Conservation (phyloP, 371 early-diverging fungal species). For the Mucor velutinosus region DNA sequence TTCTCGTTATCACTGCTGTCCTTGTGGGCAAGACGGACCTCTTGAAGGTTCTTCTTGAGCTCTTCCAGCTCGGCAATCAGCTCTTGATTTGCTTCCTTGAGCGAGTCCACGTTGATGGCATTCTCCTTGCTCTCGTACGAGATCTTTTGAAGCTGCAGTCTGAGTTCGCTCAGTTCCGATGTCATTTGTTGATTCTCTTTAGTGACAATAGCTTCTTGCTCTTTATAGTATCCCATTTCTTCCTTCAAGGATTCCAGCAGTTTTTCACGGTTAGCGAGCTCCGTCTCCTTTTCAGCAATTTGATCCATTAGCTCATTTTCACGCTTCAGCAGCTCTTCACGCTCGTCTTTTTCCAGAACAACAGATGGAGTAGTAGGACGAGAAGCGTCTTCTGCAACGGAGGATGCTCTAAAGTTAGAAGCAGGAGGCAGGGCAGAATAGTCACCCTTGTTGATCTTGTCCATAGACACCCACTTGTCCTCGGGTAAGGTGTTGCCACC, state of each 20-base stretch:
- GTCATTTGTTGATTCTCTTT: slow-evolving; percentile 74
- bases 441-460: slow-evolving; percentile 60
- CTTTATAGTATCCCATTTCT: slow-evolving; percentile 68
- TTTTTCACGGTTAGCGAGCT: slow-evolving; percentile 60
- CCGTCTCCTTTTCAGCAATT: slow-evolving; percentile 84
- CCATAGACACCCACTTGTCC: slow-evolving; percentile 76
- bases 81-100: slow-evolving; percentile 84
- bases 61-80: slow-evolving; percentile 69
- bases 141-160: slow-evolving; percentile 83
- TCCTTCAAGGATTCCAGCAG: slow-evolving; percentile 63
- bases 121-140: slow-evolving; percentile 87
- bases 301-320: slow-evolving; percentile 94
- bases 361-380: slow-evolving; percentile 81
- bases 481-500: slow-evolving; percentile 75
- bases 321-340: slow-evolving; percentile 90
- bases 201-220: slow-evolving; percentile 51
- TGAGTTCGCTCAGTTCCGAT: slow-evolving; percentile 69
- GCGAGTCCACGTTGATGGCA: slow-evolving; percentile 77
- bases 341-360: slow-evolving; percentile 83
- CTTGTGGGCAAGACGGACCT: slow-evolving; percentile 53
- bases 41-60: slow-evolving; percentile 65
- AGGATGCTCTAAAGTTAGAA: slow-evolving; percentile 48
- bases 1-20: slow-evolving; percentile 64
- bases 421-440: slow-evolving; percentile 47
- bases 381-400: slow-evolving; percentile 46